Evolutionary conservation across 495 filamentous ascomycete species (phyloP).

Genomic region (Antarctomyces pellizariae): DNA sequence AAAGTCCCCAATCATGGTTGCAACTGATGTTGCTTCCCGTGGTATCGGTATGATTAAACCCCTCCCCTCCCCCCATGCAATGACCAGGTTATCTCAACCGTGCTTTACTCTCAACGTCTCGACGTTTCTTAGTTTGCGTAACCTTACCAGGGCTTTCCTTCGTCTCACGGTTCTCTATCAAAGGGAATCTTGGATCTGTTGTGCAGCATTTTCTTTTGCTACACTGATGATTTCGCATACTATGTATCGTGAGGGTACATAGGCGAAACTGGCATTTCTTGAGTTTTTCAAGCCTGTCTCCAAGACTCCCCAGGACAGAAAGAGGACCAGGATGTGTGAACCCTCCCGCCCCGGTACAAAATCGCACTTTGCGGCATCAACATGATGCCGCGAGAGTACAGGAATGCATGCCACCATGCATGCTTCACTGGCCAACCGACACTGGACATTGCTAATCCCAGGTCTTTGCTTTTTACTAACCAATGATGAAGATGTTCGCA

Average conservation of each 20-base stretch:
- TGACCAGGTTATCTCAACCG: slow-evolving; percentile 47
- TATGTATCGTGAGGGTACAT: slow-evolving; percentile 48
- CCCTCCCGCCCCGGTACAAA: slow-evolving; percentile 22
- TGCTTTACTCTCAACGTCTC: slow-evolving; percentile 79
- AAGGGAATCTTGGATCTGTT: slow-evolving; percentile 67
- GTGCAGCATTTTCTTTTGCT: slow-evolving; percentile 47
- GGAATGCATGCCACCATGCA: slow-evolving; percentile 13
- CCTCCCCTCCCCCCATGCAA: slow-evolving; percentile 25
- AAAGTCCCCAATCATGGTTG: slow-evolving; percentile 87
- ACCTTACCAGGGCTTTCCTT: slow-evolving; percentile 64
- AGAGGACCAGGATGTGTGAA: slow-evolving; percentile 49
- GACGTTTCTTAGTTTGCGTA: slow-evolving; percentile 52
- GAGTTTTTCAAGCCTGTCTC: slow-evolving; percentile 39
- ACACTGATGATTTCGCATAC: slow-evolving; percentile 49
- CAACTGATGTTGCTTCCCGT: slow-evolving; percentile 94
- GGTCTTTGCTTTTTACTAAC: slow-evolving; percentile 54
- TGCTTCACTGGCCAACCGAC: slow-evolving; percentile 17
- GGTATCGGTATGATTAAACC: slow-evolving; percentile 96
- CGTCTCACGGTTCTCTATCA: slow-evolving; percentile 56
- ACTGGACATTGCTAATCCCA: slow-evolving; percentile 31
- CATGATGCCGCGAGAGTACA: slow-evolving; percentile 14
- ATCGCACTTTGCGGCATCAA: slow-evolving; percentile 11
- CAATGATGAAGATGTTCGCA: slow-evolving; percentile 83
- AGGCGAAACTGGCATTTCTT: slow-evolving; percentile 51
- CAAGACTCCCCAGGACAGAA: slow-evolving; percentile 26